A percentile compares a stretch with the other conserved stretches of the same genome.
phyloP scores from a whole-genome alignment of 257 asterid genomes.

The Fraxinus cuspidata region DNA sequence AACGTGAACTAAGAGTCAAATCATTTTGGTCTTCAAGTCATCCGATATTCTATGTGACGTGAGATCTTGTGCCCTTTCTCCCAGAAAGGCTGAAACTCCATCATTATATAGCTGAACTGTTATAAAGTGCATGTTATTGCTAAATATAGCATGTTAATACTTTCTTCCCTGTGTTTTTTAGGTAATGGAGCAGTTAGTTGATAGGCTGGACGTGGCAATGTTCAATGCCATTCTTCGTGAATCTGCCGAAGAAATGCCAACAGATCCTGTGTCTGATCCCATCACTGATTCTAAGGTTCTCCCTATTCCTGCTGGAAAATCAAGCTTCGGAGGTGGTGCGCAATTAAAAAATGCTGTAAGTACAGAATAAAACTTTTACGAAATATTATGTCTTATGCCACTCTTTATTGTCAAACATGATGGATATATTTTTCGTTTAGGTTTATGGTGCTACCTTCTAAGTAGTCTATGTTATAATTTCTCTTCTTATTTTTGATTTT shows the following conservation, averaged over 20 bases:
- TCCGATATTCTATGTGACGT: background rate
- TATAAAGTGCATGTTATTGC: background rate
- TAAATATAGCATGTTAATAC: background rate
- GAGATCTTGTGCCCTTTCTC: background rate
- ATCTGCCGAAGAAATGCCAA: constrained; percentile 77
- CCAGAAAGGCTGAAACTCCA: background rate
- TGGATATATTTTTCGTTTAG: background rate
- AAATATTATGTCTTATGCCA: background rate
- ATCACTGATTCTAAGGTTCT: constrained; percentile 75
- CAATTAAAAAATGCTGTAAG: constrained; percentile 91
- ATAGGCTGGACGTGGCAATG: constrained; percentile 89
- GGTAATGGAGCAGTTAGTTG: constrained; percentile 95
- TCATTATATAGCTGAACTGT: background rate
- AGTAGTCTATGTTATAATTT: background rate
- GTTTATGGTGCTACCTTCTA: background rate
- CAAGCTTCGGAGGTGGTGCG: constrained; percentile 87
- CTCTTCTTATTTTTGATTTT: background rate
- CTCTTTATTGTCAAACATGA: background rate
- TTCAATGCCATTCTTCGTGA: constrained; percentile 94
- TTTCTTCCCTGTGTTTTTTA: constrained; percentile 22
- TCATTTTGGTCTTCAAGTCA: background rate
- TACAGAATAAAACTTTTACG: constrained; percentile 17
- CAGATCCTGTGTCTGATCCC: constrained; percentile 96
- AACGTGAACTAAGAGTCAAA: background rate
- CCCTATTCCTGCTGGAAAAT: constrained; percentile 79